Percentiles rank a stretch among this genome's conserved stretches.
These are phyloP conservation scores for Penicillium brasilianum DNA, from an alignment of 2,329 filamentous ascomycete species.

Conservation along the genomic window DNA sequence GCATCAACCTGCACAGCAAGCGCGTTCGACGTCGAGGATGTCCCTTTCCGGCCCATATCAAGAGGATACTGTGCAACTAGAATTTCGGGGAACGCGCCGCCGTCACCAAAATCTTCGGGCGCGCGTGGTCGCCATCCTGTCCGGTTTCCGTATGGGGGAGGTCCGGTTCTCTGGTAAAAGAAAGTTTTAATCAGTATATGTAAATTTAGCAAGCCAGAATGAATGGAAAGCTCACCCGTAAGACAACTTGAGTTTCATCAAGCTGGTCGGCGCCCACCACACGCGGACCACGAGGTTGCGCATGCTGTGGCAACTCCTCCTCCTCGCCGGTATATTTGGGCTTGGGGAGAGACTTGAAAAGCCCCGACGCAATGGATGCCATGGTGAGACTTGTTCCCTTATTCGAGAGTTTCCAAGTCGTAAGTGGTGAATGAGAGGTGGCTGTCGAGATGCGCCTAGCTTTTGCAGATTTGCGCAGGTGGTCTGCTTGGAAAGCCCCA, in stretches of 20 bases:
- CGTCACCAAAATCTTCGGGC: conserved; percentile 92
- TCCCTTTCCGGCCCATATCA: conserved; percentile 85
- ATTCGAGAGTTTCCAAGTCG: conserved; percentile 25
- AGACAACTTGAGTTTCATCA: conserved; percentile 82
- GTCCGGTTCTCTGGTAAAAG: conserved; percentile 68
- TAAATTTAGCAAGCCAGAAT: conserved; percentile 1
- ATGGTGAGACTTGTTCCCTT: conserved; percentile 49
- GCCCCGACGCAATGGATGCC: conserved; percentile 71
- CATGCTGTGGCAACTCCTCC: conserved; percentile 74
- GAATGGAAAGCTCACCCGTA: conserved; percentile 62
- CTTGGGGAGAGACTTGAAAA: conserved; percentile 81
- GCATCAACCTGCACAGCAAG: conserved; percentile 89
- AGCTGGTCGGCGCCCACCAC: conserved; percentile 80
- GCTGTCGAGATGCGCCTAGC: conserved; percentile 25
- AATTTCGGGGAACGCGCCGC: conserved; percentile 93
- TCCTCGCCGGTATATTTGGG: conserved; percentile 90
- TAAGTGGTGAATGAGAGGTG: conserved; percentile 25
- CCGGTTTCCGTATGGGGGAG: conserved; percentile 86
- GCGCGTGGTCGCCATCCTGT: conserved; percentile 87
- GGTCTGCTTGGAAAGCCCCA: conserved; percentile 16
- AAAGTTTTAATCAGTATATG: conserved; percentile 7
- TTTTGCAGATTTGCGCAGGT: conserved; percentile 29
- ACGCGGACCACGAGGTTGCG: conserved; percentile 78
- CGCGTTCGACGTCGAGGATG: conserved; percentile 75
- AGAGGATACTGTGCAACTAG: conserved; percentile 93